Base-by-base conservation (phyloP, 805 yeast genomes). In the Pichia cabralensis region DNA sequence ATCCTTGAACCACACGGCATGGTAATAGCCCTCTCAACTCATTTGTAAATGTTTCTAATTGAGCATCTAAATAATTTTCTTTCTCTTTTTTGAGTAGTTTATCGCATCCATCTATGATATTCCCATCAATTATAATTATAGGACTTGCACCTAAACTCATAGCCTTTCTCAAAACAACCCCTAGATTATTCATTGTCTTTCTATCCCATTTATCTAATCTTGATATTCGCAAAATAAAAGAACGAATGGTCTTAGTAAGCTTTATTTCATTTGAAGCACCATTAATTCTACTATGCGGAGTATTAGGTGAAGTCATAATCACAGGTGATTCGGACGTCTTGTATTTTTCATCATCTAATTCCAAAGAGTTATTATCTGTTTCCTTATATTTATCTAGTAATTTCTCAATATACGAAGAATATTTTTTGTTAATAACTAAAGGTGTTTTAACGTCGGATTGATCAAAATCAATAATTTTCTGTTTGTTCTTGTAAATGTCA, bases 111-210 rank as follows among this genome's bases (percentile, higher is more conserved):
- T 44, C n/a, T 42, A 23, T 3, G 8, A 30, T 21, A 27, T 31
- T 30, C 2, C 36, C 35, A 18, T 77, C 86, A 20, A 81, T 46
- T 2, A 84, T 59, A 23, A 84, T 64, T 0, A 86, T 58, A 0
- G 95, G 94, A 11, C 80, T 71, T 1, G 81, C 72, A 0, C 96
- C 96, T 17, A 42, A 31, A 14, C 36, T 34, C 26, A 42, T 29
- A 6, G 37, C 40, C 8, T 40, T 42, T 13, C 26, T 14, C 2
- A 42, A 21, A 10, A 42, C 43, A 6, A 28, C 14, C 4, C 41
- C 39, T 12, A 42, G 21, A 9, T 28, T 22, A 12, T 18, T 21
- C 6, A 39, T 22, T 16, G 22, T 31, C 3, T 20, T 16, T 5
- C 22, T 24, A 17, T 36, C 32, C 44, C 44, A 37, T 14, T 11